phyloP scores from a whole-genome alignment of 176 grass and related monocot genomes.

The Melocanna baccifera region DNA sequence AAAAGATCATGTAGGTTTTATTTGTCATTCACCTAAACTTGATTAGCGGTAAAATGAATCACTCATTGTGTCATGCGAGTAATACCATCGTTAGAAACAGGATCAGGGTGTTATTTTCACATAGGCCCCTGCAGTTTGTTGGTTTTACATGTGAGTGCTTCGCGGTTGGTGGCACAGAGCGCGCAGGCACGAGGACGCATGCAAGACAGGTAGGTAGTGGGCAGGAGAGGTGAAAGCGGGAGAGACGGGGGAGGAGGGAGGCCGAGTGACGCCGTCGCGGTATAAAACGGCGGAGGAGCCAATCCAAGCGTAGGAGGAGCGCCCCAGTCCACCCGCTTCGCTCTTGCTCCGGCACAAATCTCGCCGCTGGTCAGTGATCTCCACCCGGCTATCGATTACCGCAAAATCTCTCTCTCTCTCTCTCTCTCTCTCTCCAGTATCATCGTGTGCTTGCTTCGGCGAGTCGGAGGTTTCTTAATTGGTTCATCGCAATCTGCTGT shows the following conservation, averaged over 20 bases:
- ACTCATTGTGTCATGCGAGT: too few species aligned
- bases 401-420: neutral
- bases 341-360: neutral
- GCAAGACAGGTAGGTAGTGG: conserved; percentile 35
- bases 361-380: conserved; percentile 25
- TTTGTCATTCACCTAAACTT: too few species aligned
- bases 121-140: neutral
- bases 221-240: conserved; percentile 19
- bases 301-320: neutral
- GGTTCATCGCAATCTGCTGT: neutral
- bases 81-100: too few species aligned
- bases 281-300: conserved; percentile 31
- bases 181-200: neutral
- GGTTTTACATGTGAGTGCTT: neutral
- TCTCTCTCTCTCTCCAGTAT: neutral
- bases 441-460: neutral
- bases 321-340: neutral
- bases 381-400: neutral
- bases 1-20: too few species aligned
- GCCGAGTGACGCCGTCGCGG: conserved; percentile 21
- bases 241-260: neutral
- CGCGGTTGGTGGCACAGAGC: conserved; percentile 36
- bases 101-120: too few species aligned
- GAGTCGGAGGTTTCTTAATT: neutral
- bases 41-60: rapidly evolving